A percentile compares a stretch with the other conserved stretches of the same genome.
These are phyloP conservation scores for Drosera spatulata DNA, from an alignment of 179 eudicot genomes.

Conservation along the genomic window DNA sequence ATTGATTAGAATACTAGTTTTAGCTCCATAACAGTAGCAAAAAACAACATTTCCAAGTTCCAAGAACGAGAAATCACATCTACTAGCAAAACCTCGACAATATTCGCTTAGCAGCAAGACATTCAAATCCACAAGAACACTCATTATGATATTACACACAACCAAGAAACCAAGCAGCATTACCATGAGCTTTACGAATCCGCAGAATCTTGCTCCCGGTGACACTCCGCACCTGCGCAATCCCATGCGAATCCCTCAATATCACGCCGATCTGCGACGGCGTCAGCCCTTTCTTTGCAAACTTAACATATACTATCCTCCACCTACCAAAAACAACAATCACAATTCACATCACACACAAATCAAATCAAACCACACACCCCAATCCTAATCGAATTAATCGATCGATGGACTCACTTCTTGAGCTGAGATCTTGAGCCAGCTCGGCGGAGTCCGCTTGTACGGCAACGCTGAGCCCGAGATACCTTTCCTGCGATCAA, in stretches of 20 bases:
- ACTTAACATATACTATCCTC: constrained; percentile 32
- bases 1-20: too few species aligned
- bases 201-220: constrained; percentile 40
- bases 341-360: neutral
- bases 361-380: neutral
- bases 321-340: constrained; percentile 9
- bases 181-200: constrained; percentile 43
- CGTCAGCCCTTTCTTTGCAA: constrained; percentile 34
- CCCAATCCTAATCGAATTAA: neutral
- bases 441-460: constrained; percentile 25
- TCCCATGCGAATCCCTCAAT: constrained; percentile 39
- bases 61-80: too few species aligned
- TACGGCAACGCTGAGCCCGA: constrained; percentile 22
- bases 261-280: constrained; percentile 37
- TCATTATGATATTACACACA: neutral
- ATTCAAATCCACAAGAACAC: too few species aligned
- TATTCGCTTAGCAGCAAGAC: too few species aligned
- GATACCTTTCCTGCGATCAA: constrained; percentile 19
- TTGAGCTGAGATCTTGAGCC: constrained; percentile 21
- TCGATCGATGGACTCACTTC: constrained; percentile 9
- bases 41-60: too few species aligned
- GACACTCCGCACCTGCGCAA: constrained; percentile 37
- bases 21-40: too few species aligned
- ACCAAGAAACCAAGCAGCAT: too few species aligned
- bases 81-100: too few species aligned